These are phyloP conservation scores for Oryza coarctata DNA, from an alignment of 176 grass and related monocot species.

Conservation along the genomic window DNA sequence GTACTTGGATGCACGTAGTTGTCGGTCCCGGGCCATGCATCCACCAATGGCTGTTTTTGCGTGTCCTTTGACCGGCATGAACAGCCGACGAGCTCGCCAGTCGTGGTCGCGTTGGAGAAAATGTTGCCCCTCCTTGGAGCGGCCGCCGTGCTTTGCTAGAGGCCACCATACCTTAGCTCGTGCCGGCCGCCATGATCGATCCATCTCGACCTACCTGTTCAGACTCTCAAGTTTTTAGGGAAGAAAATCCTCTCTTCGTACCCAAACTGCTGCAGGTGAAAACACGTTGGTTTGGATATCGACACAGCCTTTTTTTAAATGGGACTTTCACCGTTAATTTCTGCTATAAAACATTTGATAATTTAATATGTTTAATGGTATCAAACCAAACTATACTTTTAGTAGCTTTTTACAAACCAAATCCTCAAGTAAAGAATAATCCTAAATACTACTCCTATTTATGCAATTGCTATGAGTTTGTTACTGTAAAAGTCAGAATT, in stretches of 20 bases:
- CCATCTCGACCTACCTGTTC: not conserved
- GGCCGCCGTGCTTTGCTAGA: not conserved
- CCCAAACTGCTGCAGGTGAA: not conserved
- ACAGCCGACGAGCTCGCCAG: not conserved
- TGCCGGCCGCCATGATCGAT: not conserved
- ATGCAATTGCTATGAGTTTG: too few relatives aligned
- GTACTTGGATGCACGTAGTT: not conserved
- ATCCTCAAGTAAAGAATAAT: too few relatives aligned
- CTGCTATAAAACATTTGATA: too few relatives aligned
- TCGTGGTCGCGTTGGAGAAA: not conserved
- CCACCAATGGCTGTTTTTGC: not conserved
- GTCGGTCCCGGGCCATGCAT: not conserved
- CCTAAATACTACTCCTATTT: too few relatives aligned
- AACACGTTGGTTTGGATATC: not conserved
- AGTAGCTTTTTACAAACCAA: not conserved
- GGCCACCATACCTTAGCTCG: not conserved
- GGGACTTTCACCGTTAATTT: too few relatives aligned
- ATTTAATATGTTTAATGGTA: not conserved
- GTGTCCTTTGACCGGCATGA: constrained; percentile 8
- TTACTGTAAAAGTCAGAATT: not conserved
- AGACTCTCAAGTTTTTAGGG: not conserved
- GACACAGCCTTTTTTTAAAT: not conserved
- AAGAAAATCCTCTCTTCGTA: not conserved
- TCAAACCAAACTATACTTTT: not conserved
- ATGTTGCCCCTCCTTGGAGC: not conserved